These are phyloP conservation scores for Blastocladiella emersonii DNA, from an alignment of 371 early-diverging fungal species.

Conservation along the genomic window DNA sequence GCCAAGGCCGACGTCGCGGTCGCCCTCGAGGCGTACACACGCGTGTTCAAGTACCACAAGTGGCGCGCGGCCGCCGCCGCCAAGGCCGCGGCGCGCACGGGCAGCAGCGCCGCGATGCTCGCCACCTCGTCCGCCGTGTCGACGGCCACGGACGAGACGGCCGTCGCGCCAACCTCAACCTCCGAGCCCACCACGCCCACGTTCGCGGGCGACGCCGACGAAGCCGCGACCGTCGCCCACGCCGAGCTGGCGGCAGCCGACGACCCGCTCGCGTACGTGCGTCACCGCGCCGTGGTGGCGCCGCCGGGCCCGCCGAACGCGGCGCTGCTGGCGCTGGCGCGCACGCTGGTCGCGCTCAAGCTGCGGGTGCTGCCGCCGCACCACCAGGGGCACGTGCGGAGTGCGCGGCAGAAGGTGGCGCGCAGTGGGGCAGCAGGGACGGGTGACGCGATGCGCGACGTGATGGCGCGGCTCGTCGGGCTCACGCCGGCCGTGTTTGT, in stretches of 20 bases:
- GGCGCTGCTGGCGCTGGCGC: slow-evolving; percentile 22
- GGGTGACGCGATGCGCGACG: slow-evolving; percentile 16
- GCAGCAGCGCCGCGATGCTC: slow-evolving; percentile 6
- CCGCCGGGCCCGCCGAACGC: slow-evolving; percentile 4
- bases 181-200: no score
- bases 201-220: no score
- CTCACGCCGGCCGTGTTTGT: slow-evolving; percentile 28
- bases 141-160: no score
- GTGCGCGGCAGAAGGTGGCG: slow-evolving; percentile 9
- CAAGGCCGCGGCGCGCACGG: neutral
- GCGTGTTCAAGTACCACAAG: slow-evolving; percentile 28
- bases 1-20: slow-evolving; percentile 22
- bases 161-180: no score
- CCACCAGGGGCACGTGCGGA: slow-evolving; percentile 19
- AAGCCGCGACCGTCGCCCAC: no score
- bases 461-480: slow-evolving; percentile 23
- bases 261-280: neutral
- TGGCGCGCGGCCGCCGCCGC: neutral
- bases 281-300: slow-evolving; percentile 5
- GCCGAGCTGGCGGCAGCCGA: no score
- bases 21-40: slow-evolving; percentile 27
- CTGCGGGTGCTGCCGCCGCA: slow-evolving; percentile 20
- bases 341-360: slow-evolving; percentile 23
- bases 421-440: neutral
- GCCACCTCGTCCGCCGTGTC: no score